phyloP scores from a whole-genome alignment of 225 moss, liverwort and hornwort species.

The Takakia lepidozioides region DNA sequence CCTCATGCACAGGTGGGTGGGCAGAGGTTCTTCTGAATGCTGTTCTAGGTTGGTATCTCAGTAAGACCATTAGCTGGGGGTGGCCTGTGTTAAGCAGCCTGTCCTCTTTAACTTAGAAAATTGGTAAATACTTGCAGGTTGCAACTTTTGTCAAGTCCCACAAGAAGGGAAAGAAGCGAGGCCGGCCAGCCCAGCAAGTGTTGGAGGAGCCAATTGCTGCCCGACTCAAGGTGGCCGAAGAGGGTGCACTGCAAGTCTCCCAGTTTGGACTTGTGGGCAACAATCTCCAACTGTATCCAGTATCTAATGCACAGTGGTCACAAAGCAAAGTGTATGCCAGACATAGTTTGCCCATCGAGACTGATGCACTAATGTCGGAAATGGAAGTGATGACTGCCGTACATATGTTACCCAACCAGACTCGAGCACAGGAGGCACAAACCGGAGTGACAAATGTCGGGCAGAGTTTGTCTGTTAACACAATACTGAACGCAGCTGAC shows the following conservation, averaged over 20 bases:
- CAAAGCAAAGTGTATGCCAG: slow-evolving; percentile 4
- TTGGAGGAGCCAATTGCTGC: slow-evolving; percentile 40
- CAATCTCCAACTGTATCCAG: not conserved
- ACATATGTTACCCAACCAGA: too few species aligned
- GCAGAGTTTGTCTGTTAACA: too few species aligned
- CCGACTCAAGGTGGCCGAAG: slow-evolving; percentile 27
- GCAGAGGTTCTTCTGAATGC: not conserved
- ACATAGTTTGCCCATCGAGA: too few species aligned
- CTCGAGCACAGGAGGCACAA: too few species aligned
- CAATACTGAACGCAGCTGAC: too few species aligned
- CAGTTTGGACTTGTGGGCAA: not conserved
- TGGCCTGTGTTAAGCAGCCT: not conserved
- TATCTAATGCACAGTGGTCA: too few species aligned
- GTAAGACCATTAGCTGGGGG: not conserved
- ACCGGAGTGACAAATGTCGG: too few species aligned
- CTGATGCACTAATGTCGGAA: too few species aligned
- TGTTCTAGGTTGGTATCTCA: not conserved
- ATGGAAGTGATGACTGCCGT: too few species aligned
- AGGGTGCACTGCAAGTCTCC: slow-evolving; percentile 15
- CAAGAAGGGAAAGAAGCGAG: slow-evolving; percentile 33
- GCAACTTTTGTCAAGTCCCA: slow-evolving; percentile 29
- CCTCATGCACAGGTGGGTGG: slow-evolving; percentile 30
- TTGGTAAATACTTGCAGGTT: slow-evolving; percentile 12
- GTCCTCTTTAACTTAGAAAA: not conserved
- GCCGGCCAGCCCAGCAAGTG: slow-evolving; percentile 15